Base-by-base conservation (phyloP, 805 yeast genomes). In the Yarrowia deformans region DNA sequence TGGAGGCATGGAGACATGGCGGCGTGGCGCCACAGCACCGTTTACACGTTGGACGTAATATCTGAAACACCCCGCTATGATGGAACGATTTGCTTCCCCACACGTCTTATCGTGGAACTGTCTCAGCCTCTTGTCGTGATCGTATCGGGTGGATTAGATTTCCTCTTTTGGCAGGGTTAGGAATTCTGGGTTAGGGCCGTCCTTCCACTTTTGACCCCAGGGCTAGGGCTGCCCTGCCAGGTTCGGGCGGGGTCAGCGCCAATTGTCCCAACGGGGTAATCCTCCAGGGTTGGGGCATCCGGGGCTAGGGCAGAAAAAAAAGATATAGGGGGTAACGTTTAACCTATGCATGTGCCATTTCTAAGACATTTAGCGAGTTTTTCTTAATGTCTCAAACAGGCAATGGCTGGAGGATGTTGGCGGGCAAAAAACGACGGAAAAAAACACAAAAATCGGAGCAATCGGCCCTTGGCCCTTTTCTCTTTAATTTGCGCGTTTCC, bases 281-380 rank as follows among this genome's bases (percentile, higher is more conserved):
- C 6, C 10, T 14, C 10, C 8, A 29, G 39, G 58, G 58, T 54
- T 54, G 29, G 29, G 29, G 29, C 3, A 16, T 34, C 45, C 45
- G 2, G 29, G 29, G 29, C 29, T 23, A 23, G 29, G 29, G 29
- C 29, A 19, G 39, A 35, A 34, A 42, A 54, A 54, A 39, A 54
- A n/a, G n/a, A n/a, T n/a, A n/a, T n/a, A n/a, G n/a, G 60, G 60
- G 60, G 60, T 37, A 37, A 54, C 58, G 58, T 52, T 52, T 35
- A 52, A 52, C 29, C 58, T 52, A 52, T 52, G 58, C 58, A 52
- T 52, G 43, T 52, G 43, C 43, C 43, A 52, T 52, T 54, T 54
- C 60, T 14, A 54, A 54, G 60, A 54, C 60, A 54, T 54, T 52
- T 54, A 39, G 60, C 60, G 60, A 54, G 58, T 7, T 7, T 35